Percentiles rank a stretch among this genome's conserved stretches.
These are phyloP conservation scores for Gaeumannomyces sp. DNA, from an alignment of 2,329 filamentous ascomycete genomes.

Conservation along the genomic window DNA sequence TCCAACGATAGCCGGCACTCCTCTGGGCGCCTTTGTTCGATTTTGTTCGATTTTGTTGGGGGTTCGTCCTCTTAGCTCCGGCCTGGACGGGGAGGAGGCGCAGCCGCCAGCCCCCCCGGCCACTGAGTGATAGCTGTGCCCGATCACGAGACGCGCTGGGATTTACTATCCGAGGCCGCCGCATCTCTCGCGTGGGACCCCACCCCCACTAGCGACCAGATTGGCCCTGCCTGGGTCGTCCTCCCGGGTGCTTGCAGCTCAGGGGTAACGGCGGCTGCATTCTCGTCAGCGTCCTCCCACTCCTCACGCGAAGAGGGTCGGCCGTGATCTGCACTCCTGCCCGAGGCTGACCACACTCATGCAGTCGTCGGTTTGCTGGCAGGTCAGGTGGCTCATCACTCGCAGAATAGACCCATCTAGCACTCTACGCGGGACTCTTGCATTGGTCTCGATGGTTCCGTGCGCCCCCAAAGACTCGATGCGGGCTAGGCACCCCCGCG, in stretches of 20 bases:
- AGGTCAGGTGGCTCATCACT: not conserved
- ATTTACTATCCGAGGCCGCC: not conserved
- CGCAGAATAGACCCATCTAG: not conserved
- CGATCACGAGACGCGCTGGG: not conserved
- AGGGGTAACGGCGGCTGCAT: not conserved
- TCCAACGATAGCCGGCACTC: not conserved
- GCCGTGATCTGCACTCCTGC: not conserved
- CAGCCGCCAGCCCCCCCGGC: not conserved
- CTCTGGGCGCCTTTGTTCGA: not conserved
- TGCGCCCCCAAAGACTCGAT: not conserved
- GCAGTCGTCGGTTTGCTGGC: not conserved
- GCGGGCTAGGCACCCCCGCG: not conserved
- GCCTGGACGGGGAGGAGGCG: not conserved
- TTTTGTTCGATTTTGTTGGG: not conserved
- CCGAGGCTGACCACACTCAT: not conserved
- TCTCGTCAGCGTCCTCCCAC: not conserved
- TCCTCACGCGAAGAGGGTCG: not conserved
- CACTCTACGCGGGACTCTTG: not conserved
- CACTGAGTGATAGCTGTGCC: not conserved
- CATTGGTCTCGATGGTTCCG: not conserved
- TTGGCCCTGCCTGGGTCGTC: not conserved
- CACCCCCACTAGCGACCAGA: not conserved
- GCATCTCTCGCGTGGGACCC: not conserved
- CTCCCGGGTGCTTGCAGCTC: not conserved
- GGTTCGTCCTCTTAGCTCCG: not conserved